phyloP scores from a whole-genome alignment of 768 basidiomycete species.

The Russula virescens region DNA sequence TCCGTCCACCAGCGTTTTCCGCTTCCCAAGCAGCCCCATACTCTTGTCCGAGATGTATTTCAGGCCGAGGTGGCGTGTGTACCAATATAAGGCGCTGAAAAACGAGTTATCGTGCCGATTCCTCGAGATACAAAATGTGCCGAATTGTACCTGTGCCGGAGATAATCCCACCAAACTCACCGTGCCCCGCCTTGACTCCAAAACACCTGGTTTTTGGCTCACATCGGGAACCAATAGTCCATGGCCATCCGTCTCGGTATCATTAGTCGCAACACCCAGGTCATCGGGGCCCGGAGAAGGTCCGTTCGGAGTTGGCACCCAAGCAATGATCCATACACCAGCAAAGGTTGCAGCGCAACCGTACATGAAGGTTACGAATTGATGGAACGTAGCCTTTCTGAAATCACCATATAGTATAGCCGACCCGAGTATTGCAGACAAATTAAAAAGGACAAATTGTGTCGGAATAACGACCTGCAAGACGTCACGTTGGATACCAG shows the following conservation, averaged over 20 bases:
- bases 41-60: slow-evolving; percentile 16
- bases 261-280: slow-evolving; percentile 29
- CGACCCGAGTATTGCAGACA: slow-evolving; percentile 89
- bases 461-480: slow-evolving; percentile 81
- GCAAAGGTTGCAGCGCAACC: slow-evolving; percentile 85
- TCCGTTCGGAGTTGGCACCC: slow-evolving; percentile 38
- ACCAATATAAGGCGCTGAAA: slow-evolving; percentile 55
- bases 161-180: slow-evolving; percentile 65
- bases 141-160: slow-evolving; percentile 55
- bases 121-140: background rate
- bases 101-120: slow-evolving; percentile 6
- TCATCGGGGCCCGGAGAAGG: slow-evolving; percentile 18
- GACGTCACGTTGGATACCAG: background rate
- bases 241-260: slow-evolving; percentile 29
- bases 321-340: slow-evolving; percentile 86
- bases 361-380: slow-evolving; percentile 78
- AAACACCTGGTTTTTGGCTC: slow-evolving; percentile 25
- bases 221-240: slow-evolving; percentile 23
- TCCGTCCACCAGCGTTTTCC: slow-evolving; percentile 7
- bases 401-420: slow-evolving; percentile 95
- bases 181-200: slow-evolving; percentile 50
- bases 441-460: slow-evolving; percentile 92
- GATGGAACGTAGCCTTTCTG: slow-evolving; percentile 70
- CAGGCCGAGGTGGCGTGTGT: slow-evolving; percentile 57
- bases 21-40: background rate